Base-by-base conservation (phyloP, 768 basidiomycete genomes). In the Rhodocollybia butyracea region DNA sequence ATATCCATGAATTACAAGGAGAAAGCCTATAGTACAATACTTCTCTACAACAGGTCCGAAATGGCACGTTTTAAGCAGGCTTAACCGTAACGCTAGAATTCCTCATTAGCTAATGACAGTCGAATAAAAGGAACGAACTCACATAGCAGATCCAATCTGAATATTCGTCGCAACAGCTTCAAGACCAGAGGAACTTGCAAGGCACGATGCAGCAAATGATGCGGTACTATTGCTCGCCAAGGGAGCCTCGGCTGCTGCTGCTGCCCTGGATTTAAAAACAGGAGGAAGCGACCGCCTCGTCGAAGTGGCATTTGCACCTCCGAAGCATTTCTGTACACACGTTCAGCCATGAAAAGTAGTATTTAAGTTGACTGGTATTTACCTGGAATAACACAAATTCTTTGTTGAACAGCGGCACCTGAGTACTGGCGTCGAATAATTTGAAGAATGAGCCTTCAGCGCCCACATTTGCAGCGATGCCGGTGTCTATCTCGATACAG, bases 311-410 rank as follows among this genome's bases (percentile, higher is more conserved):
- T 50, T 34, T 38, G 32, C 48, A 15, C 38, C 38, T 17, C 48
- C 48, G 17, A 50, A 50, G 48, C 48, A 50, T 50, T 38, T 50
- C 48, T 50, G n/a, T 3, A 46, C 10, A 46, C 15, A 46, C 19
- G n/a, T 46, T 5, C n/a, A 10, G 26, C 26, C 45, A 22, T 46
- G 10, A 5, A 29, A 17, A 5, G 3, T 15, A 46, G 27, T 7
- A 46, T 41, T 41, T 21, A 41, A 8, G 40, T 11, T 31, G 31
- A 30, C 4, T 3, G 41, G 17, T 22, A 29, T 58, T 7, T 32
- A 68, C 71, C 66, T 72, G 62, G 62, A 70, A 63, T 34, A 74
- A 53, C 24, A 69, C 61, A 36, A 70, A 72, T 27, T 69, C 60
- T 51, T 68, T 69, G 52, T 43, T 64, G 59, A 72, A 70, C 36